Conservation (phyloP, 2,329 filamentous ascomycete species). For the Xylaria sp. region DNA sequence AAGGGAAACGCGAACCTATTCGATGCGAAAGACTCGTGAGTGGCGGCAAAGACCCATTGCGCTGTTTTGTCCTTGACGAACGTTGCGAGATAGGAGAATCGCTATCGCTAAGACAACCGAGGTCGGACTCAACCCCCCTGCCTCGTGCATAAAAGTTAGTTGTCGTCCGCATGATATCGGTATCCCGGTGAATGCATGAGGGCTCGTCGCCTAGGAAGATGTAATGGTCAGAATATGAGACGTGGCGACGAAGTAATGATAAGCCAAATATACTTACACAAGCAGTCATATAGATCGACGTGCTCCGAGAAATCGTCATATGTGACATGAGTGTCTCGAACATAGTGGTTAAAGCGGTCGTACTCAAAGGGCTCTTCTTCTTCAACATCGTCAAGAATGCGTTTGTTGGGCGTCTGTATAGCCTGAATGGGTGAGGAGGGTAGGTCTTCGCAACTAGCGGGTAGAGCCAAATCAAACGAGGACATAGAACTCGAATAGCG, state of each 20-base stretch:
- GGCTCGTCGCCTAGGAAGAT: slow-evolving; percentile 66
- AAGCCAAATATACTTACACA: slow-evolving; percentile 70
- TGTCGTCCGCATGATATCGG: slow-evolving; percentile 55
- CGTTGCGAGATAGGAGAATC: slow-evolving; percentile 63
- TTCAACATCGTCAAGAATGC: slow-evolving; percentile 81
- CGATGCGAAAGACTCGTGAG: slow-evolving; percentile 72
- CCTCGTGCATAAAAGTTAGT: slow-evolving; percentile 54
- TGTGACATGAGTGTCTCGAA: slow-evolving; percentile 51
- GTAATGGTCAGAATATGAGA: slow-evolving; percentile 12
- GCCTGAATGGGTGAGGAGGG: slow-evolving; percentile 61
- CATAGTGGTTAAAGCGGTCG: slow-evolving; percentile 62
- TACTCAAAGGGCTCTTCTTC: slow-evolving; percentile 84
- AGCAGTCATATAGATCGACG: slow-evolving; percentile 71
- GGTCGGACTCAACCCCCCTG: slow-evolving; percentile 70
- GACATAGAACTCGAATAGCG: slow-evolving; percentile 81
- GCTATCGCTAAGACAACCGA: slow-evolving; percentile 73
- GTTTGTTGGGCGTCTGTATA: slow-evolving; percentile 66
- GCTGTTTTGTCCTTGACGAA: slow-evolving; percentile 64
- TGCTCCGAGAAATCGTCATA: slow-evolving; percentile 53
- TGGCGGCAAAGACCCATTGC: slow-evolving; percentile 67
- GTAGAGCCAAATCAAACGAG: slow-evolving; percentile 74
- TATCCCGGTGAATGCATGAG: slow-evolving; percentile 65
- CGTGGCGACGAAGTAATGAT: not conserved
- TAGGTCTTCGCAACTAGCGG: slow-evolving; percentile 63
- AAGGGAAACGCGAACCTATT: slow-evolving; percentile 70